These are phyloP conservation scores for Henningerozyma blattae DNA, from an alignment of 805 yeast species.

Conservation along the genomic window DNA sequence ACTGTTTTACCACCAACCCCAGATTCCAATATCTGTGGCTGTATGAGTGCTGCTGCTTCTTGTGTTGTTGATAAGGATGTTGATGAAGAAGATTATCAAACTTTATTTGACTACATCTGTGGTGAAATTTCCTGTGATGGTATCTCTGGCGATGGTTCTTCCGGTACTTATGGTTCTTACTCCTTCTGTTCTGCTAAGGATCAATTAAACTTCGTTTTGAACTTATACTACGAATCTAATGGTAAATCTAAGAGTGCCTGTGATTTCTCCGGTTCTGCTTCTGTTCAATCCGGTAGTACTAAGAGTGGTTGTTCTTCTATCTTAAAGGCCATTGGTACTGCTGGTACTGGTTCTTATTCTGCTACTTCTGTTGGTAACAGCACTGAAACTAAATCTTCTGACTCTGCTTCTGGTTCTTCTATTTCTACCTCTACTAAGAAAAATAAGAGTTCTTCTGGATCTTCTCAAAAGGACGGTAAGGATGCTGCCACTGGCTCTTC, in stretches of 20 bases:
- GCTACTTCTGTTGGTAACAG: conserved; percentile 23
- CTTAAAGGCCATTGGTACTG: conserved; percentile 53
- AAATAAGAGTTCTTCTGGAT: neutral
- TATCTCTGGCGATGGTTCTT: conserved; percentile 47
- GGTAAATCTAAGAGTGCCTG: conserved; percentile 40
- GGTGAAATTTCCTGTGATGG: conserved; percentile 45
- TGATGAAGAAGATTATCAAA: conserved; percentile 42
- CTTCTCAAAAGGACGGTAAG: neutral
- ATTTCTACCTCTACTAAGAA: conserved; percentile 7
- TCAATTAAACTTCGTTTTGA: conserved; percentile 51
- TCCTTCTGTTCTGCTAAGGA: conserved; percentile 62
- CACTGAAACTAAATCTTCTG: conserved; percentile 17
- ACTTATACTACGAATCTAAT: conserved; percentile 46
- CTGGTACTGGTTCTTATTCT: conserved; percentile 37
- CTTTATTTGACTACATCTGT: conserved; percentile 48
- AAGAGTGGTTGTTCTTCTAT: conserved; percentile 44
- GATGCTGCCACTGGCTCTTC: conserved; percentile 1
- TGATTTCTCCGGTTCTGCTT: conserved; percentile 58
- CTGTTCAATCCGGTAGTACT: conserved; percentile 35
- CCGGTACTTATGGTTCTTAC: conserved; percentile 59
- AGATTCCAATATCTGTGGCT: conserved; percentile 47
- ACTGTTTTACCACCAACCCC: conserved; percentile 75
- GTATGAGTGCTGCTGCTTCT: conserved; percentile 40
- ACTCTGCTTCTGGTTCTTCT: conserved; percentile 10
- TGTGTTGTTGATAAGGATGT: conserved; percentile 55